Conservation (phyloP, 2,329 filamentous ascomycete species). For the Fusarium sp. region DNA sequence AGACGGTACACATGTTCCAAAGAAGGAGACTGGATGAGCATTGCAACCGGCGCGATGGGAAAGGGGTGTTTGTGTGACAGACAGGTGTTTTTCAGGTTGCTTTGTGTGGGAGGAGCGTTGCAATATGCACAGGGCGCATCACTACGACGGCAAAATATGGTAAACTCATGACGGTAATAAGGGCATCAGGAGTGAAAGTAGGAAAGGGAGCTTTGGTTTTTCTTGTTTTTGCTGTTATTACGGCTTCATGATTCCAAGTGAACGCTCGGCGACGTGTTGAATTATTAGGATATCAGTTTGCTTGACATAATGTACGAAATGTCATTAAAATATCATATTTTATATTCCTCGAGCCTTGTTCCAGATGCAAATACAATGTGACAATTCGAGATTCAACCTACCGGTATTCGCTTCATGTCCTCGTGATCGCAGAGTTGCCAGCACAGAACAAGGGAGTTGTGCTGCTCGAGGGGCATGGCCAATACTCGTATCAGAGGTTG, state of each 20-base stretch:
- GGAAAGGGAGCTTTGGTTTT: conserved; percentile 27
- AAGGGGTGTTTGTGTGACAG: conserved; percentile 31
- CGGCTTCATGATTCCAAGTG: conserved; percentile 19
- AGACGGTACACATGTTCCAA: conserved; percentile 32
- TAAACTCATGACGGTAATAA: conserved; percentile 39
- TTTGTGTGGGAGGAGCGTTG: conserved; percentile 37
- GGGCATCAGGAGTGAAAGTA: conserved; percentile 34
- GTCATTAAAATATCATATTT: conserved; percentile 30
- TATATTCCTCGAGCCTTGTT: conserved; percentile 17
- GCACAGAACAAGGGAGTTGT: conserved; percentile 28
- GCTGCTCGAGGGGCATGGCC: conserved; percentile 12
- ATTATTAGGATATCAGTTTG: conserved; percentile 43
- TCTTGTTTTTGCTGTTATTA: conserved; percentile 24
- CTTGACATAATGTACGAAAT: conserved; percentile 43
- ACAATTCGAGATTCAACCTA: background rate
- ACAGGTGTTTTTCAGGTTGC: conserved; percentile 43
- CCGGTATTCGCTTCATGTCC: conserved; percentile 24
- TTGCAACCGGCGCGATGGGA: conserved; percentile 44
- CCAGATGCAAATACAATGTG: conserved; percentile 3
- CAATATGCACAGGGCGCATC: conserved; percentile 31
- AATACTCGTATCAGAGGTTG: conserved; percentile 36
- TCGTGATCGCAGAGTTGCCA: conserved; percentile 31
- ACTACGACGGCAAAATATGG: conserved; percentile 38
- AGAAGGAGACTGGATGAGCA: conserved; percentile 37
- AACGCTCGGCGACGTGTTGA: conserved; percentile 21